Evolutionary conservation across 306 rosid genomes (phyloP), one percentile per base, ranked within the genome.

Genomic region (Dalbergia cochinchinensis): DNA sequence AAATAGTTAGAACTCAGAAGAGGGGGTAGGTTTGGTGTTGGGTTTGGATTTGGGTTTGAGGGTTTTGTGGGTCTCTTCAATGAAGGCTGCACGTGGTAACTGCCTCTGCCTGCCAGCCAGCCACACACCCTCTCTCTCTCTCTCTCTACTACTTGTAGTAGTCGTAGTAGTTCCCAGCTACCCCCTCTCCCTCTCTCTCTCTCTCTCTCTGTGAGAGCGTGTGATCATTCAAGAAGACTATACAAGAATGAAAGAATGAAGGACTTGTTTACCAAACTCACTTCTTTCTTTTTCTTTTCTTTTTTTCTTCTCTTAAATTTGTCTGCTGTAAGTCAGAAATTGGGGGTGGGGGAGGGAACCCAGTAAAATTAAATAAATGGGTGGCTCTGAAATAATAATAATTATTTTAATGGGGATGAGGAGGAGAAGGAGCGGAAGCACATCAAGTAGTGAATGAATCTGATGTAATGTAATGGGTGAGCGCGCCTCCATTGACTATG

Each of bases 41-140:
- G 74, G 74, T 65, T 50, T 42, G 14, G n/a, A n/a, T 76, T 80
- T 19, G 0, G 60, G 75, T n/a, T n/a, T n/a, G n/a, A n/a, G 79
- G 42, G 42, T 15, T 45, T 39, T 76, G 65, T 68, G 81, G 42
- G 77, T 53, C 45, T 78, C 37, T 82, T 71, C 59, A 86, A 84
- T 85, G 88, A 81, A 74, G 66, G 80, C 26, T 71, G 92, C 97
- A 92, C 94, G 98, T 92, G 97, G 89, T 72, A 80, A 55, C 91
- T 83, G 87, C 93, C 81, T 14, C 73, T 77, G 31, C 87, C 73
- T 77, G 31, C 87, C 86, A 78, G 57, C 57, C 57, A 48, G 2
- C 54, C 54, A 14, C 85, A 84, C 81, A 41, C 79, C 35, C 45
- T 8, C 16, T 14, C 33, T 54, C n/a, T 53, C 20, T 5, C 9